Evolutionary conservation across 2,329 filamentous ascomycete species (phyloP), one percentile per base, ranked within the genome.

Genomic region (Fusarium temperatum): DNA sequence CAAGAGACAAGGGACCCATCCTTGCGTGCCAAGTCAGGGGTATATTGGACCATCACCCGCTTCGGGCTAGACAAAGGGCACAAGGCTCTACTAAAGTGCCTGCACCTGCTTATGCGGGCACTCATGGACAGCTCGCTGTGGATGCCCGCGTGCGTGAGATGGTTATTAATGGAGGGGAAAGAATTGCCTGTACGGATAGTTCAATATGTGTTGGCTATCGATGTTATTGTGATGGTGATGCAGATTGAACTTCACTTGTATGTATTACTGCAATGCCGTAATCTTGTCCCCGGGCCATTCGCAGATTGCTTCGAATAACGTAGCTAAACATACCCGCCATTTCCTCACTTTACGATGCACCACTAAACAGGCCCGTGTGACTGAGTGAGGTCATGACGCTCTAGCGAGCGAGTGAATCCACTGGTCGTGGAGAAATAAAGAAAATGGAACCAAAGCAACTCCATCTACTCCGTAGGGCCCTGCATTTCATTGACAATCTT

Each of bases 31-130:
- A 64, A 67, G 69, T 63, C 75, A 77, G 74, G 75, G 75, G 75
- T 70, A 74, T 61, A 72, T 68, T 77, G 54, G 70, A 54, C 64
- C 53, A 62, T 66, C 45, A 47, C 51, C 66, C 66, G 61, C 63
- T 75, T 65, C 48, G 32, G 53, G 58, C 61, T 75, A 76, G 72
- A 59, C 35, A 50, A 61, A 71, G 48, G 61, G 56, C 50, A 53
- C 47, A 60, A 59, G 66, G 70, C 66, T 74, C 70, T 67, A 71
- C 71, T 77, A 75, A 77, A 77, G 75, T 77, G 75, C 75, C 71
- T 75, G 68, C 71, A 76, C 75, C 68, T 75, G 48, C 67, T 64
- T 65, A 61, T 74, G 71, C 71, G 71, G 55, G 71, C 67, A 74
- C 58, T 56, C 59, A 74, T 56, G 68, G 57, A 72, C 67, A 71